Percentiles rank a stretch among this genome's conserved stretches.
These are phyloP conservation scores for Globisporangium paroecandrum DNA, from an alignment of 352 stramenopile species.

Conservation along the genomic window DNA sequence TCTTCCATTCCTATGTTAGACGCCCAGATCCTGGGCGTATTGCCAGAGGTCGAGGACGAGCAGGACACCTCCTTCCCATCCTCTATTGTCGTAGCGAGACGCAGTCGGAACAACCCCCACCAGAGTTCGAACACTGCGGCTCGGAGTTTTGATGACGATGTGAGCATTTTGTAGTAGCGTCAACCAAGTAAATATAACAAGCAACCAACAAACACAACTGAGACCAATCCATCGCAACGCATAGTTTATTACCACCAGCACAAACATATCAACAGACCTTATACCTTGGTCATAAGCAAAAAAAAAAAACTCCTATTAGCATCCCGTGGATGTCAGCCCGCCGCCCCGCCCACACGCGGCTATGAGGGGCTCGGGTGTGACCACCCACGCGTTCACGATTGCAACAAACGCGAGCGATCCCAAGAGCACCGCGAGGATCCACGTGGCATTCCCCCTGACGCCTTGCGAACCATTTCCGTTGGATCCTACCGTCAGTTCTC, in stretches of 20 bases:
- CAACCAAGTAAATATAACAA: slow-evolving; percentile 8
- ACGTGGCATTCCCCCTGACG: neutral
- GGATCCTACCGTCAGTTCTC: neutral
- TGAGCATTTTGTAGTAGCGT: slow-evolving; percentile 8
- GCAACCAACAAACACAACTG: neutral
- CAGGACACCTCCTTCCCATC: neutral
- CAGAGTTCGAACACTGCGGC: neutral
- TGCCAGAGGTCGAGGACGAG: neutral
- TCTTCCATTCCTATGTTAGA: neutral
- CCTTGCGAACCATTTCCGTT: neutral
- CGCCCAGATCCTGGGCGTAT: neutral
- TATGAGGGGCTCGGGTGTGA: neutral
- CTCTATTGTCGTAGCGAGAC: neutral
- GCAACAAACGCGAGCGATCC: slow-evolving; percentile 8
- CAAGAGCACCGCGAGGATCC: neutral
- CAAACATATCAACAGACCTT: neutral
- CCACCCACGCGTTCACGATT: neutral
- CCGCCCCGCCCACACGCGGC: neutral
- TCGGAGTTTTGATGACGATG: slow-evolving; percentile 1
- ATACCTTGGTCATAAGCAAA: neutral
- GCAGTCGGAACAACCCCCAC: neutral
- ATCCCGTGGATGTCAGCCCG: neutral
- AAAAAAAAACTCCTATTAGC: neutral
- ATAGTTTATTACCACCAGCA: neutral
- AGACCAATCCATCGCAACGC: neutral